Evolutionary conservation across 495 filamentous ascomycete genomes (phyloP), one percentile per base, ranked within the genome.

Genomic region (Daldinia caldariorum): DNA sequence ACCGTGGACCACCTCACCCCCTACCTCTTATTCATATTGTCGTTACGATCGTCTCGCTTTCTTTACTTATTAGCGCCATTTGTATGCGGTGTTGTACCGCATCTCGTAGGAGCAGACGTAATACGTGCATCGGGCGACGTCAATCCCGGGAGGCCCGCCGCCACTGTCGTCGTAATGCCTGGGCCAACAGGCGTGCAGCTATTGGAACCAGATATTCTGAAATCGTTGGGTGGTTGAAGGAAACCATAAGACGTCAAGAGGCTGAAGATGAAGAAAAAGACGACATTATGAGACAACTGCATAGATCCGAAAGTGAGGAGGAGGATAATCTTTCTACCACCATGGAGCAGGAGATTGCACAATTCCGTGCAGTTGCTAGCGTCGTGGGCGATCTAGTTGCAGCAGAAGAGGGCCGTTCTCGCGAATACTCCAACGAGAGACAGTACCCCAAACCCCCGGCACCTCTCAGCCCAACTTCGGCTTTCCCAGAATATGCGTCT

Each of bases 301-400:
- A 68, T 31, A 39, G 62, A 18, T 58, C 64, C 0, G 75, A 79
- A 8, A 67, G 43, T 45, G 73, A 74, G 13, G 71, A 75, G 7
- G 67, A 71, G n/a, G 74, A 76, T 39, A 69, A 72, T 13, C 39
- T 78, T 12, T 76, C 74, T 31, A 76, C 75, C 14, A 76, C 71
- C 0, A 79, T 79, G 76, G 77, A 78, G 69, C 73, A 79, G 51
- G 84, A 88, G 69, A 79, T 88, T 49, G 75, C 79, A 2, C 80
- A 81, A 34, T 81, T 87, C 31, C 79, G 83, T 41, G 76, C 79
- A 39, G 85, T 79, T 16, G 77, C 83, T 16, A 74, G 74, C 8
- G 63, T 84, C 13, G 82, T 87, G 4, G 80, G 76, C 13, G 76
- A 78, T 53, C 76, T 88, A 26, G 76, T 85, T 31, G 78, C 79